Evolutionary conservation across 2,329 filamentous ascomycete genomes (phyloP), one percentile per base, ranked within the genome.

Genomic region (Trichoderma semiorbis): DNA sequence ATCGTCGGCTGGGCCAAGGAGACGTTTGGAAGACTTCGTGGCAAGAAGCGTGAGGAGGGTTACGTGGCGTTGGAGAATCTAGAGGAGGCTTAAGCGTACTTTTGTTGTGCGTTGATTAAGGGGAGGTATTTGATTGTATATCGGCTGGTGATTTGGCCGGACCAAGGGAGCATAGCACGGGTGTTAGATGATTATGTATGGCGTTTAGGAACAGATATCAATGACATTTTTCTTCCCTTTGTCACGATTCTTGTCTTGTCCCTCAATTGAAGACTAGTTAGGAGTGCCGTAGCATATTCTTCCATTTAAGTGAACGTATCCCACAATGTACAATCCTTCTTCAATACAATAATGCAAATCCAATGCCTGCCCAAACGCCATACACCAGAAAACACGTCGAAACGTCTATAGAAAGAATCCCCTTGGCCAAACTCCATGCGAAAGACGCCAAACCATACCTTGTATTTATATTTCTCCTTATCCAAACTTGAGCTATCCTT

Each of bases 31-130:
- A 76, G 78, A 26, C 74, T 84, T 24, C 78, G 80, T 24, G 77
- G 81, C 64, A 82, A 78, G 65, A 81, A 81, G 73, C 82, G 84
- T 72, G 85, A 87, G 30, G 87, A 85, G 61, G 88, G 88, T 6
- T 91, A 91, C 76, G 87, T 91, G 61, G 87, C 88, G 69, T 79
- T 91, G 74, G 83, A 85, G 67, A 85, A 84, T 68, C 78, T 90
- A 72, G 88, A 89, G 58, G 88, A 89, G 58, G 75, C 74, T 28
- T 77, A 76, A 71, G 16, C 36, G 21, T 67, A 60, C 16, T n/a
- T 39, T 21, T 21, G 21, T 3, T 43, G 12, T 61, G 24, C 7
- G 16, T 6, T 53, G 1, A 18, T 7, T 6, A 21, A 53, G 43
- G 26, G 18, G 21, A 26, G 43, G n/a, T 16, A n/a, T 63, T 55